Conservation (phyloP, 345 rosid species). For the Mangifera indica region DNA sequence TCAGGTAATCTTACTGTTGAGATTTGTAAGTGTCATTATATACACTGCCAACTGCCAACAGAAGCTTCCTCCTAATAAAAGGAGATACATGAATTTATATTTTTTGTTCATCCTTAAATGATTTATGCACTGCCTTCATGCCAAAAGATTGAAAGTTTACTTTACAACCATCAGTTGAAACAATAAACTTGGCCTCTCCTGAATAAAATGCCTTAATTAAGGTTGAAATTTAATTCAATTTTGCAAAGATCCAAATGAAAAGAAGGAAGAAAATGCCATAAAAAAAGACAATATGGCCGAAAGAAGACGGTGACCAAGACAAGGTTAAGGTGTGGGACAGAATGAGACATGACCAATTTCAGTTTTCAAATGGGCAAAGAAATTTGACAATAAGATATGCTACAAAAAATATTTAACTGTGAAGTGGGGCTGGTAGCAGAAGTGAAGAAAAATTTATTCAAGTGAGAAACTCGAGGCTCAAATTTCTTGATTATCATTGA, state of each 20-base stretch:
- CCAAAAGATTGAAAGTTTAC: not conserved
- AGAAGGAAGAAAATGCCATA: constrained; percentile 14
- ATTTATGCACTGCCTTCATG: not conserved
- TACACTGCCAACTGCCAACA: not conserved
- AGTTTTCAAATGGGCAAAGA: not conserved
- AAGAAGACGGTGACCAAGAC: constrained; percentile 22
- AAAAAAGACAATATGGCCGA: constrained; percentile 19
- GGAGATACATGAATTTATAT: too few species aligned
- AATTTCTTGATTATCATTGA: too few species aligned
- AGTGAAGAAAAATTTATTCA: not conserved
- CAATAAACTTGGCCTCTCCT: not conserved
- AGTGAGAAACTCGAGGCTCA: too few species aligned
- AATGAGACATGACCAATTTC: not conserved
- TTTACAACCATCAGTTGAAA: too few species aligned
- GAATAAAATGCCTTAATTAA: not conserved
- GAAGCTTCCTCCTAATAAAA: too few species aligned
- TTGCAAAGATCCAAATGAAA: not conserved
- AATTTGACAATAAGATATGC: not conserved
- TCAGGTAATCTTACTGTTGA: not conserved
- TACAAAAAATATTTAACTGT: too few species aligned
- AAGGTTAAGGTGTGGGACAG: constrained; percentile 6
- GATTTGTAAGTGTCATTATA: not conserved
- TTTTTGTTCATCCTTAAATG: too few species aligned
- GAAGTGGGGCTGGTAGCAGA: not conserved
- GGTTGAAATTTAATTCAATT: not conserved